phyloP scores from a whole-genome alignment of 176 grass and related monocot genomes.

The Zea luxurians region DNA sequence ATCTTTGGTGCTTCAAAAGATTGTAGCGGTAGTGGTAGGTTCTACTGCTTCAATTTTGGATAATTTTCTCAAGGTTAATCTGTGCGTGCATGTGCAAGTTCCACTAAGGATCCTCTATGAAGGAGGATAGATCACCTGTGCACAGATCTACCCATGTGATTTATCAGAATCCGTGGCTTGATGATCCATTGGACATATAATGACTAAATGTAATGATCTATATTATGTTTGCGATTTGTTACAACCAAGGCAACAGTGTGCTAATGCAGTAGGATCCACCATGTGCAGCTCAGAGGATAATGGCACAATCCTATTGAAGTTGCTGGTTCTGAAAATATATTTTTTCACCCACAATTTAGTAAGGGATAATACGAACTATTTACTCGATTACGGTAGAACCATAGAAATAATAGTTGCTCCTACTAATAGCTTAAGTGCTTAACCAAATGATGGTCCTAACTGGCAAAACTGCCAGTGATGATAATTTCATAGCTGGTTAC shows the following conservation, averaged over 20 bases:
- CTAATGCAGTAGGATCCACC: neutral
- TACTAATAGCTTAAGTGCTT: neutral
- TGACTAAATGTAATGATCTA: neutral
- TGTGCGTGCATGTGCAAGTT: neutral
- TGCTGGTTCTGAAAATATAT: neutral
- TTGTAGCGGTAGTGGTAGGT: neutral
- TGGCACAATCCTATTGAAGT: conserved; percentile 18
- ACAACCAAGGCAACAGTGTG: neutral
- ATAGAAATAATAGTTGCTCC: neutral
- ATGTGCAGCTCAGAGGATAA: neutral
- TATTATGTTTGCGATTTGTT: neutral
- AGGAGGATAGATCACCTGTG: neutral
- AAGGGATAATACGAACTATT: neutral
- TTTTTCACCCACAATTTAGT: neutral
- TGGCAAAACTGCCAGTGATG: neutral
- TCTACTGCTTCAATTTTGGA: neutral
- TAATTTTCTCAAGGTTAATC: neutral
- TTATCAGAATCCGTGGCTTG: neutral
- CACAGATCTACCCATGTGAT: neutral
- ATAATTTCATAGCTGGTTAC: neutral
- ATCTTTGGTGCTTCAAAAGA: neutral
- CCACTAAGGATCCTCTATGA: neutral
- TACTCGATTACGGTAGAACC: neutral
- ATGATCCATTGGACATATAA: neutral
- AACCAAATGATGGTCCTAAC: neutral